Base-by-base conservation (phyloP, 2,329 filamentous ascomycete species). In the Colletotrichum incanum region DNA sequence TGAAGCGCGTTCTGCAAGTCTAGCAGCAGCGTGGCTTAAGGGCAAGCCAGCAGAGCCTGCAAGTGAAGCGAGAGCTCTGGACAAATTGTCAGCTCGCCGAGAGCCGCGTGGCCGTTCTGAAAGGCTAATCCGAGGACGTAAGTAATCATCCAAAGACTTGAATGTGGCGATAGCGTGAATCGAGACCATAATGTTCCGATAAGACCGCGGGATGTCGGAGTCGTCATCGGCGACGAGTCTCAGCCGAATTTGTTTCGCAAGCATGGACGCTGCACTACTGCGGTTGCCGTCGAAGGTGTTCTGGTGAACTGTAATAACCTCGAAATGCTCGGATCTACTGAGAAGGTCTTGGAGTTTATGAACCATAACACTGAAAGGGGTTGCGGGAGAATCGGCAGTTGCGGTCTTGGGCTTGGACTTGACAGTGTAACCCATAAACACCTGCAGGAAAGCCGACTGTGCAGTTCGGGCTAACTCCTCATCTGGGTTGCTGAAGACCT, bases 121-220 rank as follows among this genome's bases (percentile, higher is more conserved):
- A 18, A 96, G 81, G 77, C 88, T 94, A 71, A 99, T 97, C 73
- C 96, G 90, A 9, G 96, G 96, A 47, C 96, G 92, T 54, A 99
- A 87, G 80, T 98, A 99, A 80, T 99, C 96, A 79, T 98, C 96
- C 31, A 99, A 85, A 0, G 96, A 94, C 81, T 98, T 98, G 86
- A 99, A 98, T 0, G 95, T 98, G 2, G 96, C 96, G 78, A 99
- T 98, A 20, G 96, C 96, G 80, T 99, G 96, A 69, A 99, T 99
- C 0, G 95, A 97, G 1, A 99, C 96, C 93, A 98, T 98, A 74
- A 99, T 97, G 76, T 96, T 98, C 28, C 94, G 90, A 79, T 97
- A 98, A 0, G 93, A 88, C 45, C 92, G 89, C 23, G 96, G 96
- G 72, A 99, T 96, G 60, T 96, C 94, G 0, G 95, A 96, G 58